Base-by-base conservation (phyloP, 768 basidiomycete species). In the Mycena albidolilacea region DNA sequence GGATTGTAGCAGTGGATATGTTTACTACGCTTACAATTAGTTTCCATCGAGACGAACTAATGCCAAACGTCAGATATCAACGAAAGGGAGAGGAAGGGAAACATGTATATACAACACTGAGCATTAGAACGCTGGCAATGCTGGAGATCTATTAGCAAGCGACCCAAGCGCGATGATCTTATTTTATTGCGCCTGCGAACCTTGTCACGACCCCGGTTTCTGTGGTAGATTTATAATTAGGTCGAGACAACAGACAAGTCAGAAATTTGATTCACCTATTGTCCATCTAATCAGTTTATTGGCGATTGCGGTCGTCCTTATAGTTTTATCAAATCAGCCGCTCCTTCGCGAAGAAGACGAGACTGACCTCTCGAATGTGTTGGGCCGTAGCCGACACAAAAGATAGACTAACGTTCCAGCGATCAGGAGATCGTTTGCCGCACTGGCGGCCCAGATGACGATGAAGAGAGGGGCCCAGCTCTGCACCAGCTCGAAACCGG, bases 131-230 rank as follows among this genome's bases (percentile, higher is more conserved):
- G 1, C 43, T 39, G 12, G 46, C 66, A 17, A 60, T n/a, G 57
- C 66, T 67, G 2, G 12, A 9, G 57, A 50, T 30, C 57, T 3
- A 7, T 8, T 19, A 2, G 41, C 41, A 11, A 30, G 30, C 30
- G 12, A 37, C 5, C 5, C 8, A 15, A 17, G 14, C 14, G 5
- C 1, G 30, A 10, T 21, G 43, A 21, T 14, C 39, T 14, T n/a
- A 3, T 15, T 48, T 14, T 43, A 2, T 30, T 30, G 30, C 30
- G 41, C 14, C 10, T 1, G 43, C 48, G 38, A 43, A 62, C 48
- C 67, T 60, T 41, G 67, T 61, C 21, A 69, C 21, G 7, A 69
- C 67, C 10, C 67, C 67, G 8, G 67, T 69, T 62, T 69, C 67
- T 69, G 30, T 11, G 46, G 30, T n/a, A 41, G 30, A 30, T 1